Evolutionary conservation across 139 green algal species (phyloP).

Genomic region (Eudorina sp.): DNA sequence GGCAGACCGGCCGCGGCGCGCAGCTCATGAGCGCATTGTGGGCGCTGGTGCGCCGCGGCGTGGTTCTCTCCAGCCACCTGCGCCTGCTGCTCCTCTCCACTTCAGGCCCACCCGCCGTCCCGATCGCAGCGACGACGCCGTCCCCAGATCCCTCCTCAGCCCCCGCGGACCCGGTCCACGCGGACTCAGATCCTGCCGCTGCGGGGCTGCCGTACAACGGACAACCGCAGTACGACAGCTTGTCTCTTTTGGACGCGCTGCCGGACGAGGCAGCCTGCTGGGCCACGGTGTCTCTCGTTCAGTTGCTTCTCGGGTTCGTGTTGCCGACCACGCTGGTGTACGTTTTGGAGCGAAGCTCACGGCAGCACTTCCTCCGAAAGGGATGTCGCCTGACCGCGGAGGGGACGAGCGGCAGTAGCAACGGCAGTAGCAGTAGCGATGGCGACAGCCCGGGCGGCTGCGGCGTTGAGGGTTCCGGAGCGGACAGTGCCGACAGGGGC

Average conservation of each 20-base stretch:
- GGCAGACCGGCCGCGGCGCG: background rate
- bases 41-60: background rate
- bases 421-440: background rate
- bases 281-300: background rate
- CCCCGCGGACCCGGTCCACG: background rate
- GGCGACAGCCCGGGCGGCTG: background rate
- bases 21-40: background rate
- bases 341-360: background rate
- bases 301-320: constrained; percentile 20
- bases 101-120: background rate
- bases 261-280: constrained; percentile 4
- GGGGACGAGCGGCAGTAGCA: background rate
- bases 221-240: too few relatives aligned
- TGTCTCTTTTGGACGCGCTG: background rate
- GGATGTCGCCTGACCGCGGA: background rate
- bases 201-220: too few relatives aligned
- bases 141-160: background rate
- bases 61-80: background rate
- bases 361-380: background rate
- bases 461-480: background rate
- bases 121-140: background rate
- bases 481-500: background rate
- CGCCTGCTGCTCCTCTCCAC: background rate
- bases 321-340: constrained; percentile 4
- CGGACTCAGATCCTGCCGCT: background rate